Base-by-base conservation (phyloP, 75 land plant genomes). In the Selaginella moellendorffii region DNA sequence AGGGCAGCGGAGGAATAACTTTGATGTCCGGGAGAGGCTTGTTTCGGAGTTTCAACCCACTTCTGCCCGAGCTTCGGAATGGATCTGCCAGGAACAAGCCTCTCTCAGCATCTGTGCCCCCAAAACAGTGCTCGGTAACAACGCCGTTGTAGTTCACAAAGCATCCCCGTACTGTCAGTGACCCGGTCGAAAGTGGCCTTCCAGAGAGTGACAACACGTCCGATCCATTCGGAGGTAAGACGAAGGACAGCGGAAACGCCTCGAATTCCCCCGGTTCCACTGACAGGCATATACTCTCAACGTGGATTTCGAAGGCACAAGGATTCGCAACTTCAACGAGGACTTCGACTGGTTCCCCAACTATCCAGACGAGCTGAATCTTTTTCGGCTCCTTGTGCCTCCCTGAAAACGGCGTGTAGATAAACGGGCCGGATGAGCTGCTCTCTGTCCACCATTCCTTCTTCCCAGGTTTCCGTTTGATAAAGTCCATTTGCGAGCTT, bases 381-480 rank as follows among this genome's bases (percentile, higher is more conserved):
- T 70, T 66, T 78, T 54, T 78, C 24, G n/a, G 80, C 83, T 27
- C 80, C n/a, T n/a, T 81, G 24, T 69, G 61, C 64, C 82, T 82
- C 8, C 21, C 19, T 65, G 80, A 74, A 73, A 88, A 88, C 62
- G 97, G 97, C 26, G 97, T 92, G 59, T 92, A 92, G 52, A 92
- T 92, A 65, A 92, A 92, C 26, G 97, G 97, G 1, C 97, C 97
- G 5, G 96, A 77, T 59, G 95, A 82, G 67, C 83, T 79, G 62
- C 89, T 72, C 53, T 86, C 97, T 51, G 80, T 74, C 97, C 97
- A 92, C 97, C 97, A 92, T 14, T 88, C 97, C 63, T 85, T 79
- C 59, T 82, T 88, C 17, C 22, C 75, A 30, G 84, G 77, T 54
- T 72, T 79, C 8, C 90, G 65, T 62, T 81, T 88, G 28, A 92